Conservation (phyloP, 1,139 yeast genomes). For the Chernovozyma aurita region DNA sequence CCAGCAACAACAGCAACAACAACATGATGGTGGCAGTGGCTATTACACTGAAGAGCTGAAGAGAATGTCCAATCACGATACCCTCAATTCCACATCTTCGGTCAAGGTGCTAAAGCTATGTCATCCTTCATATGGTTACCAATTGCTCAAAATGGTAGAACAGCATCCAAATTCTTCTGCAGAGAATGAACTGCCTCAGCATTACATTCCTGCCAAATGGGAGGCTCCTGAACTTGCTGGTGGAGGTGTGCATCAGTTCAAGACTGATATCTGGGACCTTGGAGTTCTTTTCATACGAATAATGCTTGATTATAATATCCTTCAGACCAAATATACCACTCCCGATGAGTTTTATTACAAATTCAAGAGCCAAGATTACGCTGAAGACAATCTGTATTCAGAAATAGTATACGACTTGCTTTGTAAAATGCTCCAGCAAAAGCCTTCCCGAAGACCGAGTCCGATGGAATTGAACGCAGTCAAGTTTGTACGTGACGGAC, state of each 20-base stretch:
- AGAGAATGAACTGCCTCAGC: not conserved
- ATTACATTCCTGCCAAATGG: constrained; percentile 46
- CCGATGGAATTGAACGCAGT: constrained; percentile 82
- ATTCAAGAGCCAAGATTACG: constrained; percentile 28
- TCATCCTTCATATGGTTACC: constrained; percentile 68
- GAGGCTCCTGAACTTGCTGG: constrained; percentile 68
- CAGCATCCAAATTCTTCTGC: constrained; percentile 39
- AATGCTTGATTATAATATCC: constrained; percentile 49
- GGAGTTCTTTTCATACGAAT: constrained; percentile 77
- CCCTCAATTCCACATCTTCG: not conserved
- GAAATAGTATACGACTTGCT: constrained; percentile 59
- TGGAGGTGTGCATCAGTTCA: constrained; percentile 52
- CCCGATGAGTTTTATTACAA: constrained; percentile 61
- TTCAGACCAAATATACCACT: constrained; percentile 47
- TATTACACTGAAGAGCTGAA: not conserved
- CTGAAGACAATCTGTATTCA: constrained; percentile 31
- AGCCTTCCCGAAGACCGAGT: constrained; percentile 70
- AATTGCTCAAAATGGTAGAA: constrained; percentile 55
- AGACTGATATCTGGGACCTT: constrained; percentile 90
- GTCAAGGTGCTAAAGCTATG: constrained; percentile 51
- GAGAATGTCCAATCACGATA: not conserved
- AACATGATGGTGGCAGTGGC: constrained; percentile 1
- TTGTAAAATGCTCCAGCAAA: constrained; percentile 56
- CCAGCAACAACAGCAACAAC: constrained; percentile 1
- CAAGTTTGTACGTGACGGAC: constrained; percentile 72